phyloP scores from a whole-genome alignment of 2,329 filamentous ascomycete species.

The Claviceps africana region DNA sequence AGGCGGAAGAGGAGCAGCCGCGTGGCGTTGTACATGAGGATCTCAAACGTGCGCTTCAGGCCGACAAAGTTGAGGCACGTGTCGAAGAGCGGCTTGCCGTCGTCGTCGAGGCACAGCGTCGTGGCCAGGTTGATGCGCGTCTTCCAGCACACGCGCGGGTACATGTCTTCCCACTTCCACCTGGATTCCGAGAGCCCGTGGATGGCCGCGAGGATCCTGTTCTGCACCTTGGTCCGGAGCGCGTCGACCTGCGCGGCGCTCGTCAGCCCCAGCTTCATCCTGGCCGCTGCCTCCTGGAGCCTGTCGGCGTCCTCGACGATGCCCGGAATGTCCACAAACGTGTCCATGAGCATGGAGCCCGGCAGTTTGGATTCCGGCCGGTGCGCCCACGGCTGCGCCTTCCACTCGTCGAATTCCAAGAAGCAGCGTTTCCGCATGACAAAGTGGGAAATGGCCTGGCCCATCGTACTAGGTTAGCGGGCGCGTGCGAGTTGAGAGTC shows the following conservation, averaged over 20 bases:
- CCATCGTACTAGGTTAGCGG: too few species aligned
- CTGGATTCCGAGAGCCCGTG: background rate
- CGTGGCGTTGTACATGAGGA: constrained; percentile 4
- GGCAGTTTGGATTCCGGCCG: constrained; percentile 1
- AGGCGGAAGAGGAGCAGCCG: constrained; percentile 2
- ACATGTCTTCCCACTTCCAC: constrained; percentile 6
- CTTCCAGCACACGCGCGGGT: constrained; percentile 4
- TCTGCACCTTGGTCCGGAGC: background rate
- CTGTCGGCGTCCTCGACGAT: constrained; percentile 3
- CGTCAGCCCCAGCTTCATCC: background rate
- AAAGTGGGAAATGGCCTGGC: constrained; percentile 5
- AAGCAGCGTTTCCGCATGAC: constrained; percentile 5
- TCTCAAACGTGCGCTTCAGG: constrained; percentile 5
- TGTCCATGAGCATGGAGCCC: constrained; percentile 6
- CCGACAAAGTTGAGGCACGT: constrained; percentile 4
- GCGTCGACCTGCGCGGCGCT: background rate
- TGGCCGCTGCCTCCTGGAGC: constrained; percentile 2
- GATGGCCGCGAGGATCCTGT: constrained; percentile 1
- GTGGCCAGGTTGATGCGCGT: constrained; percentile 1
- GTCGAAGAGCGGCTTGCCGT: constrained; percentile 3
- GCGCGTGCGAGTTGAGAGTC: too few species aligned
- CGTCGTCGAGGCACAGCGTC: constrained; percentile 3
- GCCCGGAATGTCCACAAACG: constrained; percentile 6
- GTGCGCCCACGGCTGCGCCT: constrained; percentile 1
- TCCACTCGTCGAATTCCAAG: constrained; percentile 5